Base-by-base conservation (phyloP, 106 monocot genomes). In the Chionographis japonica region DNA sequence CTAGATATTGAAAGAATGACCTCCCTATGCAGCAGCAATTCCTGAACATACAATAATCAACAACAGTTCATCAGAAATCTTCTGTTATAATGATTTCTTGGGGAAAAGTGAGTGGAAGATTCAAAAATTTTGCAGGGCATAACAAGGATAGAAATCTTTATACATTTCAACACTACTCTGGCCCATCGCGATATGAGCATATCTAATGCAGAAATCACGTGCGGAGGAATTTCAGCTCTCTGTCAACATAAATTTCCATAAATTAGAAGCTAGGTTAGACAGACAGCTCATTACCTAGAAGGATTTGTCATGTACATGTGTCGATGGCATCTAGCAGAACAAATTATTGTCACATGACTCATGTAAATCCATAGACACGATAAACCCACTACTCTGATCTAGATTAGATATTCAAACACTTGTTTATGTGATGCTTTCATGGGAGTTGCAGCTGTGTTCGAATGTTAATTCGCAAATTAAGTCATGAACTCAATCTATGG, bases 1-100 rank as follows among this genome's bases (percentile, higher is more conserved):
- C 54, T 8, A 15, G 27, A 63, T 54, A 52, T 51, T 71, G 38
- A 57, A 51, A 65, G 52, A 71, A 69, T 69, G 12, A 52, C 19
- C 56, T 71, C 58, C 71, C 63, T 78, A 78, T 13, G 27, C 27
- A 27, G 71, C 13, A 71, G 65, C 70, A 71, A 78, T 71, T 12
- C 71, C 77, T 78, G 77, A 19, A 42, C 15, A 71, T 8, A 37
- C 3, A 43, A 54, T 54, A 19, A 51, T 15, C 6, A 55, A 42
- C 8, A 40, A 8, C 1, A 57, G 43, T 4, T 6, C 19, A 42
- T 69, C 43, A 68, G 64, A 52, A 35, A 51, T 51, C 51, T 51
- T 51, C 51, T 27, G 27, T 27, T 27, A 27, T 27, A 27, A 27
- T 27, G 13, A 9, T 51, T 11, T 6, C 9, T 51, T 4, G 9